Evolutionary conservation across 768 basidiomycete species (phyloP).

Genomic region (Boletus reticuloceps): DNA sequence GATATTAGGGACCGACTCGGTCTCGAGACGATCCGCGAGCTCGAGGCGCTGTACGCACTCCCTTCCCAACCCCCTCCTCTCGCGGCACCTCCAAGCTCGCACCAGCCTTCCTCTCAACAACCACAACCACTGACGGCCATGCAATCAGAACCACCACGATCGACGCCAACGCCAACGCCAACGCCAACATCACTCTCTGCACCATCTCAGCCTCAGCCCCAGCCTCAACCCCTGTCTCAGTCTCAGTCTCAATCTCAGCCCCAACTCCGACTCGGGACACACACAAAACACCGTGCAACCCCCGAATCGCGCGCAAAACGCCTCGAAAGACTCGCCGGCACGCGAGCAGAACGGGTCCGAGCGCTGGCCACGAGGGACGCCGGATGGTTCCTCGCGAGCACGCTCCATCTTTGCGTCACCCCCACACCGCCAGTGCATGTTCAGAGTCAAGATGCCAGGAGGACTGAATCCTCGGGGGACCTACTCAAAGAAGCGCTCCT

Average conservation of each 20-base stretch:
- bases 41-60: conserved; percentile 20
- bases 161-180: background rate
- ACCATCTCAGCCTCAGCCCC: background rate
- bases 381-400: conserved; percentile 27
- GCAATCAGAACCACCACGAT: background rate
- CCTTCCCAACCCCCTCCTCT: background rate
- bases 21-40: conserved; percentile 28
- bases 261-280: background rate
- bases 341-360: conserved; percentile 18
- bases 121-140: background rate
- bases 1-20: conserved; percentile 23
- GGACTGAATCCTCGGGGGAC: background rate
- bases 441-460: background rate
- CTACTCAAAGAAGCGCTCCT: conserved; percentile 19
- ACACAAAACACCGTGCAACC: background rate
- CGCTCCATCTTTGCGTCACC: conserved; percentile 24
- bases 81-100: background rate
- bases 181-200: background rate
- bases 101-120: background rate
- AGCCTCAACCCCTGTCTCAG: background rate
- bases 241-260: background rate
- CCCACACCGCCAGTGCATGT: background rate
- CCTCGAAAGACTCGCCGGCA: conserved; percentile 10
- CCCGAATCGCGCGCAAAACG: conserved; percentile 1
- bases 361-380: conserved; percentile 27